A percentile compares a stretch with the other conserved stretches of the same genome.
phyloP scores from a whole-genome alignment of 768 basidiomycete genomes.

The Russula abietina region DNA sequence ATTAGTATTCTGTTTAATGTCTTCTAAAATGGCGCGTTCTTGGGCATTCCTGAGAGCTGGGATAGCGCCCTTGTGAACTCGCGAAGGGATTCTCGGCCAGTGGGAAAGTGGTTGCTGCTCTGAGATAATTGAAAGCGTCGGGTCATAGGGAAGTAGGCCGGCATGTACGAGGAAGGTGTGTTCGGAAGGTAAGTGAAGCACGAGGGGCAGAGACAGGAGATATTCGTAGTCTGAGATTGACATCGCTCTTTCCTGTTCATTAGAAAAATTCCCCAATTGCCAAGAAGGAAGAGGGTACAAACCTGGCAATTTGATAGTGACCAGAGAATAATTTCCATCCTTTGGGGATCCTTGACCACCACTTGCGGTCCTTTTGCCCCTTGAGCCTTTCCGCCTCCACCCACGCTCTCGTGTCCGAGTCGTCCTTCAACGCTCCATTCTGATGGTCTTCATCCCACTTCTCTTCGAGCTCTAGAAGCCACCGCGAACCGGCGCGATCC shows the following conservation, averaged over 20 bases:
- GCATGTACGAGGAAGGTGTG: slow-evolving; percentile 80
- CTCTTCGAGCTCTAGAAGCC: slow-evolving; percentile 49
- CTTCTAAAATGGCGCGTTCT: slow-evolving; percentile 58
- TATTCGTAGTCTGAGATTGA: slow-evolving; percentile 61
- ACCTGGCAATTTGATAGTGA: slow-evolving; percentile 72
- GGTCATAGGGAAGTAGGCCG: slow-evolving; percentile 72
- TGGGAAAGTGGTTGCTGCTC: slow-evolving; percentile 57
- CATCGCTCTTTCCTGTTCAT: slow-evolving; percentile 40
- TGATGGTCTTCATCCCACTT: slow-evolving; percentile 36
- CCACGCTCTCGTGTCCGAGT: slow-evolving; percentile 39
- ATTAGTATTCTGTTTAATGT: slow-evolving; percentile 69
- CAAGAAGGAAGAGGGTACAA: slow-evolving; percentile 19
- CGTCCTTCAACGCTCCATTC: slow-evolving; percentile 26
- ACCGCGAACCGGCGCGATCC: slow-evolving; percentile 38
- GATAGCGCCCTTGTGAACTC: slow-evolving; percentile 2
- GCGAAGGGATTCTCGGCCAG: slow-evolving; percentile 15
- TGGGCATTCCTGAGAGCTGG: slow-evolving; percentile 48
- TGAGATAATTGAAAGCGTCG: slow-evolving; percentile 44
- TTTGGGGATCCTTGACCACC: slow-evolving; percentile 34
- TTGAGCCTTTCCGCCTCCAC: background rate
- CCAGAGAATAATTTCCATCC: slow-evolving; percentile 70
- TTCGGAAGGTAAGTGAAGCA: slow-evolving; percentile 65
- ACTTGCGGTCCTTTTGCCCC: slow-evolving; percentile 23
- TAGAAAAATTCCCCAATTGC: background rate
- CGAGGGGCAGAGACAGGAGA: slow-evolving; percentile 65